These are phyloP conservation scores for Entomophthora muscae DNA, from an alignment of 371 early-diverging fungal genomes.

Conservation along the genomic window DNA sequence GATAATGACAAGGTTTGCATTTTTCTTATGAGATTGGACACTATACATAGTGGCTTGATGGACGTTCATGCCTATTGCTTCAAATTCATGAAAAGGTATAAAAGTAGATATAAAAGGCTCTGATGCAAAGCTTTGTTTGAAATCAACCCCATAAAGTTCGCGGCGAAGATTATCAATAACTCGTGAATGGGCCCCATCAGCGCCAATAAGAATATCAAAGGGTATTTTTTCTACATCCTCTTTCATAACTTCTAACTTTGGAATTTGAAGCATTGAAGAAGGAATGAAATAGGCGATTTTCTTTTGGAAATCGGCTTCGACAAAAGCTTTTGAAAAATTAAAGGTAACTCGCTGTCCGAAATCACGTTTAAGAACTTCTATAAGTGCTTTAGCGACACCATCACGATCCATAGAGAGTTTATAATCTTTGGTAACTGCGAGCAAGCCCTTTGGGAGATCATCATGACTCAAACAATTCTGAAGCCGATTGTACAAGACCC, in stretches of 20 bases:
- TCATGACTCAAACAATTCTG: conserved; percentile 2
- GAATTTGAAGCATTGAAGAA: not conserved
- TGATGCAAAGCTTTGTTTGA: not conserved
- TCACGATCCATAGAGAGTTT: conserved; percentile 5
- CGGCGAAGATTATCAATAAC: not conserved
- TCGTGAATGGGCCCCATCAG: conserved; percentile 5
- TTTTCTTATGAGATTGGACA: not conserved
- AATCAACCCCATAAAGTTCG: not conserved
- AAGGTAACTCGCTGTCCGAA: not conserved
- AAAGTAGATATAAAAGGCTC: conserved; percentile 5
- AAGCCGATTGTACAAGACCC: not conserved
- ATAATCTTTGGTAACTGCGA: not conserved
- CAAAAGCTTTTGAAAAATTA: not conserved
- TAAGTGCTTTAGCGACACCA: not conserved
- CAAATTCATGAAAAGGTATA: not conserved
- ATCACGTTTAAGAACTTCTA: not conserved
- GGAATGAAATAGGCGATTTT: not conserved
- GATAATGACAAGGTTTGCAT: conserved; percentile 4
- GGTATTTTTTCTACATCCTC: not conserved
- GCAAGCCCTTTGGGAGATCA: not conserved
- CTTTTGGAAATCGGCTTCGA: not conserved
- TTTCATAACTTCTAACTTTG: not conserved
- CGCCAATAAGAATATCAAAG: conserved; percentile 4
- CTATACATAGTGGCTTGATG: conserved; percentile 4
- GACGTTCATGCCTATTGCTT: not conserved